A percentile compares a stretch with the other conserved stretches of the same genome.
Conservation (phyloP, 1,139 yeast genomes). For the Lodderomyces beijingensis region DNA sequence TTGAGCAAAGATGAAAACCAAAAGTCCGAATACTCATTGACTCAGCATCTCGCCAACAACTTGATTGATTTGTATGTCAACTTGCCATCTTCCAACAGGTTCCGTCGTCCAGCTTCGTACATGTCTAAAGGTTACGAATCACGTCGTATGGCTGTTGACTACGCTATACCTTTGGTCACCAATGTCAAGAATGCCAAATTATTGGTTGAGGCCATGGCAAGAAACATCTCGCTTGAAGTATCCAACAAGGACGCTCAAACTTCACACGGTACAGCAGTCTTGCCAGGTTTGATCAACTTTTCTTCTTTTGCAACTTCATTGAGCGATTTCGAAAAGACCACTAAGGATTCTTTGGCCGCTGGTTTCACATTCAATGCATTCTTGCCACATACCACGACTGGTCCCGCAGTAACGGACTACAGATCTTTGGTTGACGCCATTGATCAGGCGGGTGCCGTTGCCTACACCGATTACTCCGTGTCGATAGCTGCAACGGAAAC, state of each 20-base stretch:
- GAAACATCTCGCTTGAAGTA: conserved; percentile 65
- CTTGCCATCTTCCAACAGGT: conserved; percentile 93
- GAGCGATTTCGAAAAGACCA: conserved; percentile 58
- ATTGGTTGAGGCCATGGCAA: conserved; percentile 85
- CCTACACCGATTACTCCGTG: conserved; percentile 79
- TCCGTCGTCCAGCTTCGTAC: conserved; percentile 98
- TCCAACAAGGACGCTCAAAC: conserved; percentile 84
- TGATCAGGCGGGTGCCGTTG: conserved; percentile 51
- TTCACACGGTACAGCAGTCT: conserved; percentile 72
- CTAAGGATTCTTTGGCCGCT: conserved; percentile 70
- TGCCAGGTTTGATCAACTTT: conserved; percentile 86
- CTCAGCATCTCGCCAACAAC: conserved; percentile 95
- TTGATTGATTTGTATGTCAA: conserved; percentile 94
- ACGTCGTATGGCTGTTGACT: conserved; percentile 99
- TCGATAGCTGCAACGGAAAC: conserved; percentile 78
- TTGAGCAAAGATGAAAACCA: conserved; percentile 71
- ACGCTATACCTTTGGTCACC: conserved; percentile 94
- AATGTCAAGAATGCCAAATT: conserved; percentile 97
- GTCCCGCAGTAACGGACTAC: conserved; percentile 57
- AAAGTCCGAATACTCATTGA: conserved; percentile 89
- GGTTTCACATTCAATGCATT: conserved; percentile 88
- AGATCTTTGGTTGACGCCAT: conserved; percentile 62
- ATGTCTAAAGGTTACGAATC: conserved; percentile 97
- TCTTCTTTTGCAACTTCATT: conserved; percentile 75
- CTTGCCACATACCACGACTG: conserved; percentile 63